Evolutionary conservation across 805 yeast genomes (phyloP).

Genomic region (Wickerhamomyces pijperi): DNA sequence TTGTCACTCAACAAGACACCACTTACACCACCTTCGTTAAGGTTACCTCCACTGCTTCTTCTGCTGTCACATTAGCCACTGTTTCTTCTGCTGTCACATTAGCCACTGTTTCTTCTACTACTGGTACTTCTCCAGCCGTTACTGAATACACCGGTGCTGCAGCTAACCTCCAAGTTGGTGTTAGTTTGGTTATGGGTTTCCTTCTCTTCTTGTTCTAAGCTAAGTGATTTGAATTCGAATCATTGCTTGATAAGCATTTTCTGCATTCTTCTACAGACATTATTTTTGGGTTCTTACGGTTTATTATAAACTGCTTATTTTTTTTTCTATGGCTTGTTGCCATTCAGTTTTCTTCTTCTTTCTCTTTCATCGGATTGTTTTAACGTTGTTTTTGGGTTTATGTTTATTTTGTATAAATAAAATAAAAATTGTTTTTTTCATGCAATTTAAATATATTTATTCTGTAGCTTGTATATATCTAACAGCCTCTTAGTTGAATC

Average conservation of each 20-base stretch:
- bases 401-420: too few relatives aligned
- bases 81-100: constrained; percentile 2
- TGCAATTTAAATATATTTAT: too few relatives aligned
- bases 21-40: background rate
- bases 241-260: background rate
- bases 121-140: constrained; percentile 1
- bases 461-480: too few relatives aligned
- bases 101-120: constrained; percentile 1
- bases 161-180: constrained; percentile 14
- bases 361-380: too few relatives aligned
- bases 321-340: background rate
- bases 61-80: background rate
- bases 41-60: background rate
- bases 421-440: too few relatives aligned
- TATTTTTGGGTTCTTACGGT: background rate
- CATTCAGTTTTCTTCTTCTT: too few relatives aligned
- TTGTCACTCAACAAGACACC: background rate
- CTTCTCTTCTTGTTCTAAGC: constrained; percentile 19
- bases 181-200: constrained; percentile 19
- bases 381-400: too few relatives aligned
- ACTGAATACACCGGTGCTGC: constrained; percentile 12
- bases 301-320: background rate
- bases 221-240: background rate
- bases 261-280: background rate
- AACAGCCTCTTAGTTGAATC: too few relatives aligned